Evolutionary conservation across 306 rosid genomes (phyloP), one percentile per base, ranked within the genome.

Genomic region (Rosa multiflora): DNA sequence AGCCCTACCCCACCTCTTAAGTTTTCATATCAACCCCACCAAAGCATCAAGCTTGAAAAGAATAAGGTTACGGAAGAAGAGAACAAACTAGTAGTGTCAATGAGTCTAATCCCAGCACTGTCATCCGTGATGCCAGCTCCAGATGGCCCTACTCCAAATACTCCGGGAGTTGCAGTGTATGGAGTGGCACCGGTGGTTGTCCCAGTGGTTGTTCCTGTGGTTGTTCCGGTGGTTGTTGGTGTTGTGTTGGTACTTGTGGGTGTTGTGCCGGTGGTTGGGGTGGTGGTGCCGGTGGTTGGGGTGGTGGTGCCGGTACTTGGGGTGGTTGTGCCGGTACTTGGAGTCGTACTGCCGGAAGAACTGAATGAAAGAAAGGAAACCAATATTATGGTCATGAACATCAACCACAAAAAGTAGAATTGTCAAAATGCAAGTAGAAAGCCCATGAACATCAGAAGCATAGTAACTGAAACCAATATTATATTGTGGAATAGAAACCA

Each of bases 81-180:
- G 79, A 83, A 69, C 76, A 80, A 70, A 56, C 63, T 42, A 46
- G 48, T 29, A n/a, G 43, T 44, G 79, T 62, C 53, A 5, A 75
- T 6, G 53, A 83, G 88, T 37, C 83, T 87, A 15, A 78, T 52
- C 15, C 88, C 97, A 68, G 83, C 88, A 55, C 96, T 91, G 1
- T 86, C 96, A 74, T 94, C 98, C 0, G 89, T 73, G 55, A 89
- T 79, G 82, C 97, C 96, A 35, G 88, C 23, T 78, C 92, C 98
- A 0, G 97, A 82, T 52, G 98, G 98, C 42, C 90, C 91, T 79
- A 90, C 79, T 67, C 98, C 98, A 5, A 90, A 79, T 52, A 89
- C 95, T 21, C 97, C 97, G 2, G 87, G 90, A 5, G 88, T 79
- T 43, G 78, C 39, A 29, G 81, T 79, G 85, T 84, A 84, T 0